A percentile compares a stretch with the other conserved stretches of the same genome.
These are phyloP conservation scores for Neofusicoccum sp. DNA, from an alignment of 2,329 filamentous ascomycete species.

Conservation along the genomic window DNA sequence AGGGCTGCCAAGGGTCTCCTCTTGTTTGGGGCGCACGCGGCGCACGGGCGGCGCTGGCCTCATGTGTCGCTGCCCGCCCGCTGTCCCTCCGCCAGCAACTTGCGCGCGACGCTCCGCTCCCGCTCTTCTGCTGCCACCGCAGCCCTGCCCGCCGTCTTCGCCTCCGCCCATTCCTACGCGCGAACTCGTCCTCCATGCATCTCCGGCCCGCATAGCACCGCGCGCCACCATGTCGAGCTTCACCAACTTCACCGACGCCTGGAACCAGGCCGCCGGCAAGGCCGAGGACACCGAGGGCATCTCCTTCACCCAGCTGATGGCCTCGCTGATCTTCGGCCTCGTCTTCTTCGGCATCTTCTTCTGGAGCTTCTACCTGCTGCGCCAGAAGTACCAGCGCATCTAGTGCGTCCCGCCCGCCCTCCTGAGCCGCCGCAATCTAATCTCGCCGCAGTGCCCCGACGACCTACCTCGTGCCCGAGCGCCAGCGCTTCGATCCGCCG, in stretches of 20 bases:
- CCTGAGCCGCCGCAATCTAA: constrained; percentile 9
- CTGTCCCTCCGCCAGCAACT: background rate
- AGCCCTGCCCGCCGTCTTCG: background rate
- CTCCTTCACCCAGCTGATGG: constrained; percentile 14
- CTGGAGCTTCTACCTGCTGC: constrained; percentile 67
- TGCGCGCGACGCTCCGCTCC: background rate
- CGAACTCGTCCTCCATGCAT: background rate
- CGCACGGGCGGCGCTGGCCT: background rate
- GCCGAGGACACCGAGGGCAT: constrained; percentile 4
- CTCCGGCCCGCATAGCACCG: background rate
- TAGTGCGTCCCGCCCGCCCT: constrained; percentile 58
- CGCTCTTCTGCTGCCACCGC: background rate
- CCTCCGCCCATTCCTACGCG: background rate
- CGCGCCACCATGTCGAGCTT: background rate
- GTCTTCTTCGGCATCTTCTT: constrained; percentile 12
- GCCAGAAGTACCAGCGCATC: constrained; percentile 76
- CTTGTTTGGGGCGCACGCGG: constrained; percentile 7
- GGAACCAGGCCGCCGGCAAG: constrained; percentile 1
- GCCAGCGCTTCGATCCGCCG: constrained; percentile 76
- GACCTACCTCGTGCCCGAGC: constrained; percentile 81
- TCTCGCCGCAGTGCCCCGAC: constrained; percentile 64
- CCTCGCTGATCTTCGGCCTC: constrained; percentile 7
- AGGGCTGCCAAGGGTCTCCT: background rate
- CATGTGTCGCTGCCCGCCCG: background rate
- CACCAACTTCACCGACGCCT: background rate